Conservation (phyloP, 495 filamentous ascomycete species). For the Aspergillus ostianus region DNA sequence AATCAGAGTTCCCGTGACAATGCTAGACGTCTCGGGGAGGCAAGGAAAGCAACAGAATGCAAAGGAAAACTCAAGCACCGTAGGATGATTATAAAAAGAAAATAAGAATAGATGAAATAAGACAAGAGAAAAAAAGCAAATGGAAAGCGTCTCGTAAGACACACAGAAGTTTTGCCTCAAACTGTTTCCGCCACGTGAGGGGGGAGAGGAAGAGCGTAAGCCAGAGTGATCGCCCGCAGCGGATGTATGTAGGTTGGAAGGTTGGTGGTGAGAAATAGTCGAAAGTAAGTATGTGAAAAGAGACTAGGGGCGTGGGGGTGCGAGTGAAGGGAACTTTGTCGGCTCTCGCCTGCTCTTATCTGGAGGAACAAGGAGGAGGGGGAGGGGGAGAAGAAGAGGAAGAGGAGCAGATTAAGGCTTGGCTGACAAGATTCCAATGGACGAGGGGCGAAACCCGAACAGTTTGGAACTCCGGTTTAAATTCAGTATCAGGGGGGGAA, state of each 20-base stretch:
- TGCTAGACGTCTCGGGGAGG: background rate
- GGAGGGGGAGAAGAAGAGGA: constrained; percentile 7
- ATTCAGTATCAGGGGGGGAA: constrained; percentile 3
- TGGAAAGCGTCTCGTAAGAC: constrained; percentile 3
- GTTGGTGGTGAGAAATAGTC: background rate
- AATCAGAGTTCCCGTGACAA: background rate
- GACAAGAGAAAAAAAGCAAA: constrained; percentile 11
- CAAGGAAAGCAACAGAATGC: background rate
- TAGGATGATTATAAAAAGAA: background rate
- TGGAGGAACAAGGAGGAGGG: constrained; percentile 8
- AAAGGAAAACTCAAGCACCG: background rate
- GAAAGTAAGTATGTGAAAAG: background rate
- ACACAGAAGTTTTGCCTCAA: constrained; percentile 13
- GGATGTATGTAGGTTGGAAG: constrained; percentile 8
- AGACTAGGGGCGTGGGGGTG: background rate
- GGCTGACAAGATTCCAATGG: constrained; percentile 14
- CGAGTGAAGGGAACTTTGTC: constrained; percentile 3
- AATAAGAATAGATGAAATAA: background rate
- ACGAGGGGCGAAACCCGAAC: constrained; percentile 14
- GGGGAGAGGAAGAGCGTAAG: constrained; percentile 4
- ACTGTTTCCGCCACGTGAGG: constrained; percentile 27
- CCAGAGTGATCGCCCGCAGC: constrained; percentile 16
- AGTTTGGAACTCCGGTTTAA: background rate
- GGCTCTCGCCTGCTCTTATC: constrained; percentile 11
- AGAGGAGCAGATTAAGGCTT: constrained; percentile 19